Evolutionary conservation across 2,329 filamentous ascomycete species (phyloP), one percentile per base, ranked within the genome.

Genomic region (Fusarium virguliforme): DNA sequence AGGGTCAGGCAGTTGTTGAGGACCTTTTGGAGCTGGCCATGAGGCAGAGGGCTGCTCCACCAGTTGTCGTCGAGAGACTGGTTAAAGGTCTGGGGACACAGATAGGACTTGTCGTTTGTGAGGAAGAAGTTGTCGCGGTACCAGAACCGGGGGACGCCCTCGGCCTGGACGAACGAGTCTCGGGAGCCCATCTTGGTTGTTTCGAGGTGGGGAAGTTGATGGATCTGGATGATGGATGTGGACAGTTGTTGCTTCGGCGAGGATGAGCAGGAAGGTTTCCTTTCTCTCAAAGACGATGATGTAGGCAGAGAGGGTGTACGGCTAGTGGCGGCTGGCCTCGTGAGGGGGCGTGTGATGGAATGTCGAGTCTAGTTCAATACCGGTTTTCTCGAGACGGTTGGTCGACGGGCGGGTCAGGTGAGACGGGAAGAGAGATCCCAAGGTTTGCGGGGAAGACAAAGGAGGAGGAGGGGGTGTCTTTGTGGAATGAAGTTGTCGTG

Each of bases 1-100:
- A 92, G 81, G 62, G 88, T 90, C 41, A 92, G 77, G 41, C 87
- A 91, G 64, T 88, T 87, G 53, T 86, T 80, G 13, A 92, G 77
- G 69, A 88, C 85, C 64, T 83, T 85, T 62, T 83, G 81, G 63
- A 90, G 80, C 28, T 82, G 78, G 0, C 81, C 77, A 18, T 85
- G 81, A 2, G 88, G 83, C 6, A 89, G 78, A 4, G 85, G 77
- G 48, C 83, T 83, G 24, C 88, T 85, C 89, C 90, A 92, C 83
- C 89, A 90, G 75, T 87, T 78, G 38, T 90, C 87, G 15, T 77
- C 83, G 69, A 91, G 87, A 24, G 86, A 88, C 6, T 82, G 80
- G 73, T 88, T 88, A 72, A 92, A 81, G 35, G 84, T 84, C 37
- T 83, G 77, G 26, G 87, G 79, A 58, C 90, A 85, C 65, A 92